Base-by-base conservation (phyloP, 2,329 filamentous ascomycete genomes). In the Myriangium duriaei region DNA sequence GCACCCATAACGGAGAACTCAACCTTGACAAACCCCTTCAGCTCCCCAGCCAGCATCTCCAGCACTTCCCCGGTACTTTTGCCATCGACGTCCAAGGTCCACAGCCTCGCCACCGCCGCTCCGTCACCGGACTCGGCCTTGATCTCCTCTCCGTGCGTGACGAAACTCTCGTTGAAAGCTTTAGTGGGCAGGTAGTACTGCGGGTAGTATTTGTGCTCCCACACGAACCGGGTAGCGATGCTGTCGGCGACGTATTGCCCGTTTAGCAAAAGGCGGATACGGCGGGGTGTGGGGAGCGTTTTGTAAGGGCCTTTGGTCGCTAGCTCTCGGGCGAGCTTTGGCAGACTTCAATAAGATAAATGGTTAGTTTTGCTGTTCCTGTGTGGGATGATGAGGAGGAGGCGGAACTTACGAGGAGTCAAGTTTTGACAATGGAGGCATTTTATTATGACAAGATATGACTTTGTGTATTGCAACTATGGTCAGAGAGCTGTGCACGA, bases 141-240 rank as follows among this genome's bases (percentile, higher is more conserved):
- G 45, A 53, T 38, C 10, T 45, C 35, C 14, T 50, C 44, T 32
- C 47, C 45, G 11, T 48, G 30, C n/a, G 44, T 38, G 12, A 36
- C 32, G 17, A 38, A 32, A 7, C 40, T 24, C 3, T 31, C 13
- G 10, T 16, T 18, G 16, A 45, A 34, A 6, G 49, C 47, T 3
- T 29, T 29, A 15, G 24, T 17, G 2, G 54, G 52, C 6, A 58
- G 34, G 47, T 57, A 58, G 44, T 52, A 62, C 16, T 69, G 58
- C 1, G 67, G 68, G 47, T 68, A 72, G 39, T 52, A 61, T 1
- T 61, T 56, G 42, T 72, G 66, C 46, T 61, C 57, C 57, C 57
- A 61, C 12, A 60, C 56, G 42, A 52, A 54, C 11, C 46, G 21
- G 11, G 57, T 54, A 14, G 42, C 33, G 9, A 53, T 58, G 7